phyloP scores from a whole-genome alignment of 129 eudicot species.

The Flaveria trinervia region DNA sequence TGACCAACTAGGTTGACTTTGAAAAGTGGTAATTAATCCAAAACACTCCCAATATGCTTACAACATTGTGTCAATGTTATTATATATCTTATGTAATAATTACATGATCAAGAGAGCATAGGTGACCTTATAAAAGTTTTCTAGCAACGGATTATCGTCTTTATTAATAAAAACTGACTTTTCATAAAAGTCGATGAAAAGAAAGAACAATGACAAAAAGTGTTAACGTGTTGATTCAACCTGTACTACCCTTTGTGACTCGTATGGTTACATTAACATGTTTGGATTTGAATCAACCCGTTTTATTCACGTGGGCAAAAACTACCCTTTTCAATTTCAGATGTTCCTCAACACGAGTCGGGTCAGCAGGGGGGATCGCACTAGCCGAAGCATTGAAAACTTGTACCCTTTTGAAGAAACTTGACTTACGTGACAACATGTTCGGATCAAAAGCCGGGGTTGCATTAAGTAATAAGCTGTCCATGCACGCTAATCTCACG shows the following conservation, averaged over 20 bases:
- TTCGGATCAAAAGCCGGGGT: conserved; percentile 71
- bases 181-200: not conserved
- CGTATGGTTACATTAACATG: not conserved
- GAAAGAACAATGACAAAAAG: not conserved
- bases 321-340: conserved; percentile 37
- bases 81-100: too few species aligned
- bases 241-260: not conserved
- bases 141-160: too few species aligned
- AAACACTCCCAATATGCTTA: not conserved
- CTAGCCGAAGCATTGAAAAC: conserved; percentile 61
- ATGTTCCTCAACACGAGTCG: conserved; percentile 76
- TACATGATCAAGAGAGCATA: too few species aligned
- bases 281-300: not conserved
- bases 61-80: not conserved
- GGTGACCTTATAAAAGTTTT: too few species aligned
- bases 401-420: conserved; percentile 54
- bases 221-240: not conserved
- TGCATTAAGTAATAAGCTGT: conserved; percentile 48
- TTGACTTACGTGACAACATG: conserved; percentile 77
- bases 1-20: not conserved
- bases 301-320: not conserved
- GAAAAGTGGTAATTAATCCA: not conserved
- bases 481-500: conserved; percentile 40
- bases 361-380: conserved; percentile 62
- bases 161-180: too few species aligned